phyloP scores from a whole-genome alignment of 495 filamentous ascomycete species.

The Jackrogersella minutella region DNA sequence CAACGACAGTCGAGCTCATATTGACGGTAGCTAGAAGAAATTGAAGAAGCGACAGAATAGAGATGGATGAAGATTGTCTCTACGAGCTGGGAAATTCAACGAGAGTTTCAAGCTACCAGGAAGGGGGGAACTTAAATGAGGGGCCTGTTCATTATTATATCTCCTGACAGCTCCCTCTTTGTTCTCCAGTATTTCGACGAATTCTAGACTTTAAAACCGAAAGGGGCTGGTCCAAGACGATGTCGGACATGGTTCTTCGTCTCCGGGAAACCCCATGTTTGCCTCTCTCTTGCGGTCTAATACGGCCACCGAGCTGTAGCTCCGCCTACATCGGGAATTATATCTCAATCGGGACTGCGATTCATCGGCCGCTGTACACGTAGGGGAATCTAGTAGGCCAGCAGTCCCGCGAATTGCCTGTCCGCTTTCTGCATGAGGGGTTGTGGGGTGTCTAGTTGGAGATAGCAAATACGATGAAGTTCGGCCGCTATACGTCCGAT shows the following conservation, averaged over 20 bases:
- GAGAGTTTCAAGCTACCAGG: conserved; percentile 19
- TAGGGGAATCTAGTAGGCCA: conserved; percentile 23
- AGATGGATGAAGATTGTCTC: background rate
- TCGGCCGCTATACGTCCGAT: conserved; percentile 39
- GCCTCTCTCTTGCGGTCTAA: conserved; percentile 25
- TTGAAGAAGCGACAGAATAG: background rate
- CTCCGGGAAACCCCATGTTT: conserved; percentile 17
- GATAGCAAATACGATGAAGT: conserved; percentile 36
- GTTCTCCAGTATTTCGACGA: conserved; percentile 23
- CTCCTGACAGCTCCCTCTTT: conserved; percentile 11
- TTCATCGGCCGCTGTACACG: conserved; percentile 24
- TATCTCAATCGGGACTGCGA: conserved; percentile 27
- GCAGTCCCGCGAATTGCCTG: conserved; percentile 6
- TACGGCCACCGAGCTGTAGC: conserved; percentile 27
- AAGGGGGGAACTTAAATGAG: conserved; percentile 28
- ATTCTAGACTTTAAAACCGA: conserved; percentile 22
- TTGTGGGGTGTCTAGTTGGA: conserved; percentile 35
- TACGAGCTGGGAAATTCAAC: conserved; percentile 1
- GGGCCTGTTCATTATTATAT: conserved; percentile 31
- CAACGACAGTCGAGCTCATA: conserved; percentile 41
- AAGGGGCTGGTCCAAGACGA: conserved; percentile 35
- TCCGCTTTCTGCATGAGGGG: conserved; percentile 25
- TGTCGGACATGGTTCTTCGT: conserved; percentile 26
- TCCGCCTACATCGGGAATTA: conserved; percentile 26
- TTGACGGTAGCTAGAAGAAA: conserved; percentile 12